Base-by-base conservation (phyloP, 805 yeast genomes). In the Yarrowia deformans region DNA sequence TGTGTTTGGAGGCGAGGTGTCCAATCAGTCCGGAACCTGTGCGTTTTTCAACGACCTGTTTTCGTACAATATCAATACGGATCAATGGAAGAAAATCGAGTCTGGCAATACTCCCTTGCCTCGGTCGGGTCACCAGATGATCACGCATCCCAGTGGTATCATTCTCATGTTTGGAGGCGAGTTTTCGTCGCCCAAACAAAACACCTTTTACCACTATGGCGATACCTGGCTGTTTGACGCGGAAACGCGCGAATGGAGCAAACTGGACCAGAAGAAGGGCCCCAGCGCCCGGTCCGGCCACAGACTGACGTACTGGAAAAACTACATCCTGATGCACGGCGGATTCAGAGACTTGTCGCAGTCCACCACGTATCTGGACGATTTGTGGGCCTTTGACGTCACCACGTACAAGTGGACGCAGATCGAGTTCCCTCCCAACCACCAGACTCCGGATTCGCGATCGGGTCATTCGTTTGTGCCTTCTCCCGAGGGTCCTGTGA, bases 151-250 rank as follows among this genome's bases (percentile, higher is more conserved):
- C 1, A 87, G 93, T 1, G 98, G 98, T 12, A 81, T 93, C 1
- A 84, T 91, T 35, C 77, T 94, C 70, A 79, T 94, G 82, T 95
- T 92, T 80, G 99, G 98, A 63, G 99, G 99, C 74, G 99, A 94
- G 79, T 94, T 95, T 74, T 91, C 97, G 1, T 90, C 97, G 16
- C 98, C 98, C 3, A 94, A 94, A 74, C 99, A 94, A 78, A 87
- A 91, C 64, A 92, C 97, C 0, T 94, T 94, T 79, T 95, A 95
- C 77, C 99, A 94, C 79, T 94, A 91, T 77, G 94, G 97, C 18
- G 99, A 94, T 76, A 90, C 97, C 4, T 94, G 99, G 99, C 83
- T 94, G 58, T 81, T 94, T 70, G 98, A 95, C 75, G 85, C 93
- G 1, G 87, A 84, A 40, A 82, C 89, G 18, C 92, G 90, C 74